Base-by-base conservation (phyloP, 2,329 filamentous ascomycete species). In the Elsinoe fawcettii region DNA sequence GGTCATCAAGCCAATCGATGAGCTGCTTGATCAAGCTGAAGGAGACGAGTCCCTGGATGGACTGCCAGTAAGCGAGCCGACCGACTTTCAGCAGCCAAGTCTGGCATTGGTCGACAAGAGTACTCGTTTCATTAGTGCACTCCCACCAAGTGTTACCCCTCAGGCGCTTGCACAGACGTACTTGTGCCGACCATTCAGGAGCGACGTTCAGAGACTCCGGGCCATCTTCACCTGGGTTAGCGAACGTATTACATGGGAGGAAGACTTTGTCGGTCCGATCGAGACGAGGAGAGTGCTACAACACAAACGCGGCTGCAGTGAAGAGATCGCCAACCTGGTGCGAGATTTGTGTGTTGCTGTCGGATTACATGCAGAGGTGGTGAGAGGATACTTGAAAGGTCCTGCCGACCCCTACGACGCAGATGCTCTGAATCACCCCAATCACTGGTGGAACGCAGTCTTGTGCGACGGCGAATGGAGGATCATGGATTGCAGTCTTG, bases 361-460 rank as follows among this genome's bases (percentile, higher is more conserved):
- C 51, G 91, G 92, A 3, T 80, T 99, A 34, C 86, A 90, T 62
- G 89, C 88, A 34, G 92, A 97, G 68, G 79, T 95, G 18, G 83
- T 99, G 12, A 83, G 85, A 59, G 93, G 93, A 0, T 97, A 93
- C 67, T 81, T 99, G 57, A 99, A 99, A 70, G 79, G 82, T 1
- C 93, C 93, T 0, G 92, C 92, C 0, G 93, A 97, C 66, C 75
- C 85, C 6, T 77, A 87, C 1, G 91, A 97, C 65, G 77, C 90
- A 43, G 88, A 87, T 60, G 86, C 86, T 58, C 83, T 92, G 70
- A 88, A 89, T n/a, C 83, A 86, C 27, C 81, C 92, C 0, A 99
- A 99, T 66, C 93, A 99, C 73, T 97, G 88, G 84, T 99, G 93
- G 93, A 99, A 99, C 65, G 85, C 90, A 0, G 89, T 97, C 16